Evolutionary conservation across 257 asterid species (phyloP).

Genomic region (Thymus mandschuricus): DNA sequence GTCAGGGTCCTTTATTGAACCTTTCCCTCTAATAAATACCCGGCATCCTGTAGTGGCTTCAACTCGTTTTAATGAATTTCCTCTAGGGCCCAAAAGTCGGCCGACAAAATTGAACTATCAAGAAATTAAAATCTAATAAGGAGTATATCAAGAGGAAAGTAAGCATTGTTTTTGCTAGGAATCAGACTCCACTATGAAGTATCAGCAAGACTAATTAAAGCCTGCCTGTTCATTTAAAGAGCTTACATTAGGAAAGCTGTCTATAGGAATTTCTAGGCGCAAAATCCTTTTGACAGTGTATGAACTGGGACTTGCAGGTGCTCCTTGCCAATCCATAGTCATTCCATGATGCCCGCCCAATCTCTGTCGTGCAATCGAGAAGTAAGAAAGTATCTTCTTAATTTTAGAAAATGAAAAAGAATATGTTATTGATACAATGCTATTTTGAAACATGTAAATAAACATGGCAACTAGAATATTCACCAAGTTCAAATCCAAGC

Average conservation of each 20-base stretch:
- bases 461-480: slow-evolving; percentile 4
- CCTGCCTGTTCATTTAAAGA: slow-evolving; percentile 5
- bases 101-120: slow-evolving; percentile 93
- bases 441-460: not conserved
- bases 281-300: slow-evolving; percentile 84
- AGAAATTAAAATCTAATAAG: slow-evolving; percentile 22
- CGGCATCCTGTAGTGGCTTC: slow-evolving; percentile 98
- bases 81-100: slow-evolving; percentile 97
- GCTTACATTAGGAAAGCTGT: slow-evolving; percentile 85
- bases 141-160: slow-evolving; percentile 18
- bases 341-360: slow-evolving; percentile 84
- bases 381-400: not conserved
- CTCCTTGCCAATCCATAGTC: slow-evolving; percentile 99
- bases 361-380: slow-evolving; percentile 56
- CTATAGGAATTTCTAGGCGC: slow-evolving; percentile 97
- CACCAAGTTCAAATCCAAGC: slow-evolving; percentile 3
- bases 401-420: not conserved
- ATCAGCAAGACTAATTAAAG: not conserved
- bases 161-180: slow-evolving; percentile 3
- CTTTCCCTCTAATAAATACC: slow-evolving; percentile 93
- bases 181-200: not conserved
- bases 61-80: slow-evolving; percentile 94
- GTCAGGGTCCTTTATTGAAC: slow-evolving; percentile 97
- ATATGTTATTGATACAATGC: not conserved
- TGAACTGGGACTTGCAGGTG: slow-evolving; percentile 99